Evolutionary conservation across 2,329 filamentous ascomycete genomes (phyloP).

Genomic region (Lachnellula arida): DNA sequence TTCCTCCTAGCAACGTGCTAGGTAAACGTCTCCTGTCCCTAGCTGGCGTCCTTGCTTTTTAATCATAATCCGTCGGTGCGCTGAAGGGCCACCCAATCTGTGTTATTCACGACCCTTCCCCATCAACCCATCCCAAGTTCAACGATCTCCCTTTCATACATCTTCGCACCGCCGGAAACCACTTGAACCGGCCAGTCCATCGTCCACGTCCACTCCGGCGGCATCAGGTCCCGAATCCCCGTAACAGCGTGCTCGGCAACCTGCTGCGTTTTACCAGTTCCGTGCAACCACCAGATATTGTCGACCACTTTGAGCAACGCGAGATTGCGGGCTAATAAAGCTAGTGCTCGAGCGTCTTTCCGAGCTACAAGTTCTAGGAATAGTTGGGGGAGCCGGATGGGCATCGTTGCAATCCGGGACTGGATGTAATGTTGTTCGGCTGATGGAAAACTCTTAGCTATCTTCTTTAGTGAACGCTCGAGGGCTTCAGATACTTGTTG

Average conservation of each 20-base stretch:
- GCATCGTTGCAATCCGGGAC: constrained; percentile 9
- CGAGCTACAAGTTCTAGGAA: constrained; percentile 55
- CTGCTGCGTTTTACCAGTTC: background rate
- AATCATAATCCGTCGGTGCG: background rate
- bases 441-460: background rate
- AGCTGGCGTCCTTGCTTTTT: background rate
- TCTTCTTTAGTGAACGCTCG: background rate
- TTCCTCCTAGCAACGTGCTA: background rate
- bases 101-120: background rate
- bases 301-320: constrained; percentile 11
- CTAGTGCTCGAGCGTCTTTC: constrained; percentile 37
- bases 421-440: constrained; percentile 1
- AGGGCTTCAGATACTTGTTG: background rate
- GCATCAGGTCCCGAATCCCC: background rate
- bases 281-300: constrained; percentile 13
- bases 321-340: constrained; percentile 7
- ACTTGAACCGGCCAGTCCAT: background rate
- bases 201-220: background rate
- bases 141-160: background rate
- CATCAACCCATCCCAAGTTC: background rate
- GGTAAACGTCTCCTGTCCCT: background rate
- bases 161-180: background rate
- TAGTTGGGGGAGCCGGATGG: constrained; percentile 29
- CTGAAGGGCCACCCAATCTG: background rate
- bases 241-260: background rate